Base-by-base conservation (phyloP, 1,284 basidiomycete genomes). In the Marasmius sp. region DNA sequence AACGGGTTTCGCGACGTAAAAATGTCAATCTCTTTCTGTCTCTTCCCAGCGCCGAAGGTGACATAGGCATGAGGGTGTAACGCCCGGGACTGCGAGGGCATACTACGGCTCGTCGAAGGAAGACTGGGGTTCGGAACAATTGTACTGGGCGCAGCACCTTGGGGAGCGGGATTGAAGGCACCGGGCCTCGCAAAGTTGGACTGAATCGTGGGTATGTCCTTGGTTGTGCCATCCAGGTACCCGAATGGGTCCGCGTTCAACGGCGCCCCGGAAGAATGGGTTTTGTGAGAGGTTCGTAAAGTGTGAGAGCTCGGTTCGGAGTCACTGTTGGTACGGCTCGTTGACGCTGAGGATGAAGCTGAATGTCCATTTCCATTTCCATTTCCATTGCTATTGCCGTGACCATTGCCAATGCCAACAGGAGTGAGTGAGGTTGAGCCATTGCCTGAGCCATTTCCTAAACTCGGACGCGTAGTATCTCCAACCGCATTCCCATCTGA, bases 11-110 rank as follows among this genome's bases (percentile, higher is more conserved):
- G 79, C 0, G 91, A 85, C 0, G 89, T 91, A 69, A 81, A 90
- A n/a, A 80, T 78, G 69, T 95, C 93, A 49, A 95, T 79, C 61
- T 93, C 87, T 71, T 93, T 93, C 73, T 94, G 91, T 41, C 84
- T 79, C 76, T 87, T 87, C 1, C 93, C 93, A 3, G 93, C 88
- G 18, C 92, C 93, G 67, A 95, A 92, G 0, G 92, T 90, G 14
- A 94, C 86, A 68, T 87, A 91, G 37, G 87, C 91, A 66, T 89
- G 83, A 2, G 85, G 72, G 67, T 93, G 81, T 36, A 89, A 78
- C 38, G 91, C 84, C 63, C 79, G 79, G 7, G 81, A 77, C 38
- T 81, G 81, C 1, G 77, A 74, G 22, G 76, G 73, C 61, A 79
- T 70, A 59, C 74, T 76, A 48, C 76, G 73, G 9, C 72, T 68